phyloP scores from a whole-genome alignment of 306 rosid genomes.

The barrel medic (Medicago truncatula) region MtrunA17r5.0-ANR NC_053042.1:8460001-8460500 shows the following conservation, averaged over 20 bases:
- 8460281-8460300: conserved; percentile 3
- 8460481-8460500: conserved; percentile 56
- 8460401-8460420: background rate
- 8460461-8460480: conserved; percentile 57
- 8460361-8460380: conserved; percentile 65
- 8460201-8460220: too few relatives aligned
- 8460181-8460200: too few relatives aligned
- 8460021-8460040: too few relatives aligned
- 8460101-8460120: background rate
- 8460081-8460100: too few relatives aligned
- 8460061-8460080: too few relatives aligned
- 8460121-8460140: background rate
- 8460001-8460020: too few relatives aligned
- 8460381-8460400: conserved; percentile 68
- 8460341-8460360: conserved; percentile 66
- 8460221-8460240: too few relatives aligned
- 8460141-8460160: background rate
- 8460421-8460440: conserved; percentile 39
- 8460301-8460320: conserved; percentile 65
- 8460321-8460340: conserved; percentile 74
- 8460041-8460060: too few relatives aligned
- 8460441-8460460: conserved; percentile 71
- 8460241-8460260: too few relatives aligned
- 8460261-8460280: too few relatives aligned
- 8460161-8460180: background rate